Conservation (phyloP, 2,329 filamentous ascomycete genomes). For the Ceratocystis destructans region DNA sequence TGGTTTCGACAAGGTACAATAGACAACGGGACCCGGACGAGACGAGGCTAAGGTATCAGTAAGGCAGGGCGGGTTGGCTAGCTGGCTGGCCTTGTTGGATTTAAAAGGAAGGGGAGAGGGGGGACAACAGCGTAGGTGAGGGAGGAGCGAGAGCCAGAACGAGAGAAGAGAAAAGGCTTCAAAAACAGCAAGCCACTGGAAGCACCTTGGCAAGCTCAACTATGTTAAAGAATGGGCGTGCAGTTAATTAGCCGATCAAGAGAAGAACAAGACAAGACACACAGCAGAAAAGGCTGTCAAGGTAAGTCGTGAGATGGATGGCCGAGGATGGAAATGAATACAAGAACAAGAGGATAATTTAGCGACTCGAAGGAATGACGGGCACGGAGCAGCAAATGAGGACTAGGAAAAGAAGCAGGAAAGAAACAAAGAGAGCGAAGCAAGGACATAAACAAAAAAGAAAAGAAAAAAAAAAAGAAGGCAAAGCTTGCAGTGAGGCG, state of each 20-base stretch:
- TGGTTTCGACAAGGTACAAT: conserved; percentile 2
- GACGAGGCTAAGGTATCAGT: conserved; percentile 13
- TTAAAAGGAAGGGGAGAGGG: not conserved
- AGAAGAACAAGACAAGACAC: no score
- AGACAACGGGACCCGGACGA: not conserved
- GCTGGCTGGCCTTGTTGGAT: conserved; percentile 8
- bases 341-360: not conserved
- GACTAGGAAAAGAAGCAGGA: no score
- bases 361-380: not conserved
- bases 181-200: no score
- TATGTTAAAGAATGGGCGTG: no score
- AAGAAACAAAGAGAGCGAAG: not conserved
- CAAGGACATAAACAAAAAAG: not conserved
- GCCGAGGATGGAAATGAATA: no score
- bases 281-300: not conserved
- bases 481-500: no score
- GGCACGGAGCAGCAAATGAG: not conserved
- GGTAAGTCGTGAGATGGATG: no score
- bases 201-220: no score
- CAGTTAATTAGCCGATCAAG: no score
- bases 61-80: not conserved
- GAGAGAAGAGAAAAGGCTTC: not conserved
- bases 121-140: not conserved
- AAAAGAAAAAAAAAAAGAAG: not conserved
- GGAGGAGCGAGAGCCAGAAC: not conserved